Conservation (phyloP, 768 basidiomycete genomes). For the Sporobolomyces pararoseus region DNA sequence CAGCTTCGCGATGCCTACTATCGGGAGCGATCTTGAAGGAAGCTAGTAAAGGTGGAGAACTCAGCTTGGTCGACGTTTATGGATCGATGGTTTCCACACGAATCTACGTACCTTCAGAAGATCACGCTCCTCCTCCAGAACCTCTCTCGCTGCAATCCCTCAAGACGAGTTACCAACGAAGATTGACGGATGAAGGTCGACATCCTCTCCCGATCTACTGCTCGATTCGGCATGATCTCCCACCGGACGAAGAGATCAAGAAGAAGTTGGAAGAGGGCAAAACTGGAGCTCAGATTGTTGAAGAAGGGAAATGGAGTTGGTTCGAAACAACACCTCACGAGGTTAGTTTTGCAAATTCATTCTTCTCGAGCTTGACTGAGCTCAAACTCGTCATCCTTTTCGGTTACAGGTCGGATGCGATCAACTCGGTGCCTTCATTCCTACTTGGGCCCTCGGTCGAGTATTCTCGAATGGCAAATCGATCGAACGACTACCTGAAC, state of each 20-base stretch:
- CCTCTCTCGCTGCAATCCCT: constrained; percentile 43
- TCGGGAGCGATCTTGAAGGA: constrained; percentile 46
- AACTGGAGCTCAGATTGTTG: constrained; percentile 33
- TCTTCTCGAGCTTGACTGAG: not conserved
- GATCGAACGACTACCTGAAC: constrained; percentile 45
- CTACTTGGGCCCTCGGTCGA: constrained; percentile 48
- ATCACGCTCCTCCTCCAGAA: not conserved
- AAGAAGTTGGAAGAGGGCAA: constrained; percentile 5
- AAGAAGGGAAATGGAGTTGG: constrained; percentile 46
- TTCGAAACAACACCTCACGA: constrained; percentile 49
- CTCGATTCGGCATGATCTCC: constrained; percentile 46
- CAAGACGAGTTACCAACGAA: constrained; percentile 44
- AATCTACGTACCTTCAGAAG: constrained; percentile 45
- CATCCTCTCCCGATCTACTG: constrained; percentile 49
- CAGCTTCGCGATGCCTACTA: constrained; percentile 40
- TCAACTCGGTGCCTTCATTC: constrained; percentile 46
- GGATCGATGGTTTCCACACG: constrained; percentile 47
- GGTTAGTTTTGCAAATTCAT: constrained; percentile 10
- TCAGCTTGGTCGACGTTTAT: constrained; percentile 44
- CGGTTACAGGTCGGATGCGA: constrained; percentile 25
- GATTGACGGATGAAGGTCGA: constrained; percentile 40
- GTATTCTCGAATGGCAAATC: constrained; percentile 46
- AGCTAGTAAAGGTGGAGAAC: constrained; percentile 38
- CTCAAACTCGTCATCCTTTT: too few relatives aligned
- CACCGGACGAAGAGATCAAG: constrained; percentile 4